Base-by-base conservation (phyloP, 805 yeast genomes). In the Zygoascus ofunaensis region DNA sequence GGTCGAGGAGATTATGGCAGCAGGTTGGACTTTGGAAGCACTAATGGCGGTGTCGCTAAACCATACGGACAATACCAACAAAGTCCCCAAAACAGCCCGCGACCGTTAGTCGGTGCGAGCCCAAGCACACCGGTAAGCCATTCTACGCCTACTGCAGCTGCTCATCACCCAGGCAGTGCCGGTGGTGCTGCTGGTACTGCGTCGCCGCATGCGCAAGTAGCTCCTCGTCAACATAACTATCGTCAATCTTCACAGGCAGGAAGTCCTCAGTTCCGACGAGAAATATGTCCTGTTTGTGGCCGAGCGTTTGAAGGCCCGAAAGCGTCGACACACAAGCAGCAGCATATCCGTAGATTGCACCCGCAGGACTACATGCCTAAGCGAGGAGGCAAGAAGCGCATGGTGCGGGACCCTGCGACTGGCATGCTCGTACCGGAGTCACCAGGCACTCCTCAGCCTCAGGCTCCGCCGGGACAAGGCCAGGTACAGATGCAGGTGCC, bases 291-390 rank as follows among this genome's bases (percentile, higher is more conserved):
- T 39, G 56, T 63, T 43, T 71, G 75, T 54, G 66, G 66, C 14
- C 61, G 74, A 33, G 55, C 56, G 32, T 70, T 71, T 60, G 65
- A 63, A 50, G 75, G 75, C 20, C 73, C 74, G 24, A 67, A 66
- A 55, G 65, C 73, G 3, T 56, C 70, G 2, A 70, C 74, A 2
- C 74, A 69, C 54, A 68, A 65, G 51, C 74, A 71, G 54, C 75
- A 71, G 58, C 75, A 70, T 46, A 70, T 70, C 42, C 63, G 71
- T 19, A 56, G 73, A 34, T 55, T 69, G 32, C 75, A 71, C 41
- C 75, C 74, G 1, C 65, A 63, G 34, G 64, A 64, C 38, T 70
- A 71, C 49, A 64, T 63, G 33, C 72, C 72, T 33, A 70, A 69
- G 51, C 64, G 71, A 3, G 73, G 74, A 4, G 74, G 74, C 18